Percentiles rank a stretch among this genome's conserved stretches.
Evolutionary conservation across 306 rosid species (phyloP).

Genomic region (Trifolium dubium): DNA sequence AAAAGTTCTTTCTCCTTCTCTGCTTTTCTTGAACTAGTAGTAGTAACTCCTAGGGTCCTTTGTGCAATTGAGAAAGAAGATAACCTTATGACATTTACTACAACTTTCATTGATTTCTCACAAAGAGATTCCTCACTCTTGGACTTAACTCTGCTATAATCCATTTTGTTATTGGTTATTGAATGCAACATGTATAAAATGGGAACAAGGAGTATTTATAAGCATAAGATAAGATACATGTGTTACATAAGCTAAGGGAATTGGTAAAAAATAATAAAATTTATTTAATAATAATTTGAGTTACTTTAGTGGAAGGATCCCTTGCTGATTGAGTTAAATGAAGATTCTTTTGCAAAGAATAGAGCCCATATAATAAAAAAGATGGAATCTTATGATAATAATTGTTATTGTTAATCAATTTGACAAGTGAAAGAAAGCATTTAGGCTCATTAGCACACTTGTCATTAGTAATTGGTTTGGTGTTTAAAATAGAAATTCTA

Average conservation of each 20-base stretch:
- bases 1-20: conserved; percentile 8
- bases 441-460: neutral
- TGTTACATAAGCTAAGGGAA: conserved; percentile 22
- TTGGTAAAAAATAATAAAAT: neutral
- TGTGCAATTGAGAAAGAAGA: conserved; percentile 61
- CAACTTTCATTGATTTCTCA: conserved; percentile 69
- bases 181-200: conserved; percentile 17
- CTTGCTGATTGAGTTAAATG: conserved; percentile 44
- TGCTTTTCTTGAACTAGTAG: conserved; percentile 14
- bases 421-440: conserved; percentile 33
- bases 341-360: conserved; percentile 39
- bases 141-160: conserved; percentile 36
- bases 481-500: neutral
- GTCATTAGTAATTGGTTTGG: neutral
- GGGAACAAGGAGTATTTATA: conserved; percentile 35
- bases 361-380: conserved; percentile 25
- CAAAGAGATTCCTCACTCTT: conserved; percentile 56
- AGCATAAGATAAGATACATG: conserved; percentile 21
- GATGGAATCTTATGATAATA: conserved; percentile 34
- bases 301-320: conserved; percentile 44
- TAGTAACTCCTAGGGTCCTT: conserved; percentile 38
- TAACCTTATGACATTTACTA: conserved; percentile 65
- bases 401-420: neutral
- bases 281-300: neutral
- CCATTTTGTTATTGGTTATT: conserved; percentile 47